Percentiles rank a stretch among this genome's conserved stretches.
phyloP scores from a whole-genome alignment of 139 green algal species.

The Chlorella sp. region DNA sequence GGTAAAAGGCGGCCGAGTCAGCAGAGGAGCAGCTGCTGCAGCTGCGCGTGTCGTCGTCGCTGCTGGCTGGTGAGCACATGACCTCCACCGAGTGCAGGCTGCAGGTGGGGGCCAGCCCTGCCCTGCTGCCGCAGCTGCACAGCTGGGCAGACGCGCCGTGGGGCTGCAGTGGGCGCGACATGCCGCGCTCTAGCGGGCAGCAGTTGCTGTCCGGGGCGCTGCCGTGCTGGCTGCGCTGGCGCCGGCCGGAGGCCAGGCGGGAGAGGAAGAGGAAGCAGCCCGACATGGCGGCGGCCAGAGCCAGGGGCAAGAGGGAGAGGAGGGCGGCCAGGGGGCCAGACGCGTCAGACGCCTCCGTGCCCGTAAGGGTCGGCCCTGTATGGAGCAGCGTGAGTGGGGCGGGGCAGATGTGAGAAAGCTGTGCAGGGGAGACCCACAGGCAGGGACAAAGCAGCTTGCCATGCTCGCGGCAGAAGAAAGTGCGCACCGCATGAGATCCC shows the following conservation, averaged over 20 bases:
- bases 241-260: neutral
- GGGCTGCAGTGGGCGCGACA: neutral
- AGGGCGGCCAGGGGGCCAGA: neutral
- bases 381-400: too few species aligned
- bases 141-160: too few species aligned
- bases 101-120: neutral
- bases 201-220: neutral
- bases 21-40: neutral
- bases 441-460: too few species aligned
- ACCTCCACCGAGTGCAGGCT: neutral
- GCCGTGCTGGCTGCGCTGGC: neutral
- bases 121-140: neutral
- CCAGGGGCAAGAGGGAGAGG: constrained; percentile 15
- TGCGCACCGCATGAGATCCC: too few species aligned
- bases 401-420: too few species aligned
- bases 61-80: neutral
- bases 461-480: too few species aligned
- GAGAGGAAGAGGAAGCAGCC: constrained; percentile 38
- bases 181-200: neutral
- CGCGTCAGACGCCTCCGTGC: neutral
- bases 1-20: neutral
- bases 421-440: too few species aligned
- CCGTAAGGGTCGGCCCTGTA: too few species aligned
- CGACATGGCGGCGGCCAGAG: constrained; percentile 10
- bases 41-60: neutral